These are phyloP conservation scores for Coemansia sp. DNA, from an alignment of 192 early-diverging fungal genomes.

Conservation along the genomic window DNA sequence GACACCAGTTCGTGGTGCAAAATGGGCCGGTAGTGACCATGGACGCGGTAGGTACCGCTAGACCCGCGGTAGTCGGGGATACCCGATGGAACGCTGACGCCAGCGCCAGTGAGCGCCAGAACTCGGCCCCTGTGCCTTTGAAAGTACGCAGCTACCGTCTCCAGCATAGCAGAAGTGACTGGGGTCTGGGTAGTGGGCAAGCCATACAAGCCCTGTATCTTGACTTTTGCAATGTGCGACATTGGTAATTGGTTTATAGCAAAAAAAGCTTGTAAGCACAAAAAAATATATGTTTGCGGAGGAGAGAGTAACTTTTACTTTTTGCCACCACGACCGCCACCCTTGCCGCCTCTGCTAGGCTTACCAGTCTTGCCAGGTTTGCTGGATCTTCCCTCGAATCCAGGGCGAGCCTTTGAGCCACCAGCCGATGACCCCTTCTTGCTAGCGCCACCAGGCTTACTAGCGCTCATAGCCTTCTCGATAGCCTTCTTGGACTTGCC, in stretches of 20 bases:
- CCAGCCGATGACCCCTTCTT: conserved; percentile 3
- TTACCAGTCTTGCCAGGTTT: not conserved
- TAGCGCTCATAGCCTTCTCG: conserved; percentile 32
- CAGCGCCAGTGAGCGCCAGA: conserved; percentile 47
- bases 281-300: not conserved
- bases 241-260: not conserved
- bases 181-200: conserved; percentile 30
- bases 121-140: conserved; percentile 30
- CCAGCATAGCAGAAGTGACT: conserved; percentile 24
- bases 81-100: conserved; percentile 64
- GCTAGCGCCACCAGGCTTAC: conserved; percentile 13
- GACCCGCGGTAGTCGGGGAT: conserved; percentile 88
- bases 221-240: conserved; percentile 28
- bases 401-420: conserved; percentile 38
- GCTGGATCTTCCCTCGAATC: conserved; percentile 44
- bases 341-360: conserved; percentile 15
- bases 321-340: conserved; percentile 11
- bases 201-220: conserved; percentile 39
- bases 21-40: conserved; percentile 81
- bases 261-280: not conserved
- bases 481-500: conserved; percentile 67
- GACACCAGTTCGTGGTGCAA: conserved; percentile 71
- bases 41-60: conserved; percentile 65
- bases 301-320: not conserved
- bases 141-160: conserved; percentile 24